These are phyloP conservation scores for Naganishia sp. DNA, from an alignment of 1,284 basidiomycete species.

Conservation along the genomic window DNA sequence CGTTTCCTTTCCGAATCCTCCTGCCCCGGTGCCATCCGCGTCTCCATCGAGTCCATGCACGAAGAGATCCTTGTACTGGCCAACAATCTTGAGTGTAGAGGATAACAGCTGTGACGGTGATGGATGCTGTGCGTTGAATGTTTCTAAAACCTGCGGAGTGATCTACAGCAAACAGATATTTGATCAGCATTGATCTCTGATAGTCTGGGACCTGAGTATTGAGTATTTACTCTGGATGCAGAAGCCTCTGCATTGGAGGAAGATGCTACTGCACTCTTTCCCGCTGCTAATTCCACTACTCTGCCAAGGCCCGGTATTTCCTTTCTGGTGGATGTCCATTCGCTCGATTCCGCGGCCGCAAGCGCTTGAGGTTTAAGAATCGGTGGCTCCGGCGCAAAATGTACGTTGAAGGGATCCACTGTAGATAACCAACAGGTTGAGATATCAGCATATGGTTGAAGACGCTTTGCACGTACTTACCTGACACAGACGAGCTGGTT, in stretches of 20 bases:
- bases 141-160: constrained; percentile 61
- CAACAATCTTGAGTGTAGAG: constrained; percentile 59
- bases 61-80: constrained; percentile 70
- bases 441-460: too few relatives aligned
- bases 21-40: constrained; percentile 48
- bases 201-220: neutral
- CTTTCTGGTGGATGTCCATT: constrained; percentile 42
- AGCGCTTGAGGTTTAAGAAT: constrained; percentile 40
- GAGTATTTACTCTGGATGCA: neutral
- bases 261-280: constrained; percentile 48
- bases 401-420: constrained; percentile 51
- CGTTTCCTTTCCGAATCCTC: constrained; percentile 44
- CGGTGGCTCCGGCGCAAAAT: constrained; percentile 48
- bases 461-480: neutral
- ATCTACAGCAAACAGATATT: constrained; percentile 56
- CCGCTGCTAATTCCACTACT: constrained; percentile 60
- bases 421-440: constrained; percentile 2
- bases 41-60: constrained; percentile 62
- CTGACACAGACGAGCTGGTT: constrained; percentile 26
- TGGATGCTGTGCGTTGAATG: constrained; percentile 56
- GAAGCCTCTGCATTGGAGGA: constrained; percentile 34
- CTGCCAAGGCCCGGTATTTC: constrained; percentile 56
- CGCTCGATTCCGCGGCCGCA: constrained; percentile 37
- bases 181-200: neutral
- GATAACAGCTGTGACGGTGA: constrained; percentile 64